A percentile compares a stretch with the other conserved stretches of the same genome.
Conservation (phyloP, 768 basidiomycete genomes). For the Suillus sp. region DNA sequence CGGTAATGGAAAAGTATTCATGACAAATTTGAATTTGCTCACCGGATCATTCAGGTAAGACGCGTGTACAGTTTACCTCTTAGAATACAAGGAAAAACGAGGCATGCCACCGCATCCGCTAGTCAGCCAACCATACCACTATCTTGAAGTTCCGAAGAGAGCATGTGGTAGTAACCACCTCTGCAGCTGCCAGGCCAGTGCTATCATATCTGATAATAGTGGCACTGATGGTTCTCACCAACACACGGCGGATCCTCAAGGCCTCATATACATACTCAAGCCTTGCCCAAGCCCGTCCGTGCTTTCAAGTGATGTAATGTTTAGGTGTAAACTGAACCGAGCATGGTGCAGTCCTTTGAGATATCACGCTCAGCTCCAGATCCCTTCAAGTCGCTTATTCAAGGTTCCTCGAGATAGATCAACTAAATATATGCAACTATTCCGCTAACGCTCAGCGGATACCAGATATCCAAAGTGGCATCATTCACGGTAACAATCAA, state of each 20-base stretch:
- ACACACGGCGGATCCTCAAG: slow-evolving; percentile 19
- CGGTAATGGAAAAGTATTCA: too few species aligned
- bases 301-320: neutral
- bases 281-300: slow-evolving; percentile 35
- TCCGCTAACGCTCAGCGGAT: neutral
- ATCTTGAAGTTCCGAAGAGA: too few species aligned
- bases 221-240: slow-evolving; percentile 17
- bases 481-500: neutral
- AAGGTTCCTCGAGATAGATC: slow-evolving; percentile 28
- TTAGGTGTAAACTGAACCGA: neutral
- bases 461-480: neutral
- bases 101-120: too few species aligned
- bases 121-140: too few species aligned
- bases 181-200: too few species aligned
- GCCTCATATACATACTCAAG: slow-evolving; percentile 32
- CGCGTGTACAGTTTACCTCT: too few species aligned
- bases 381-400: slow-evolving; percentile 18
- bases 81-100: too few species aligned
- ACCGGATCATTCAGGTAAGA: too few species aligned
- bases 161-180: too few species aligned
- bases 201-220: too few species aligned
- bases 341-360: slow-evolving; percentile 26
- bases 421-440: slow-evolving; percentile 14
- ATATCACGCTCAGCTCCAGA: slow-evolving; percentile 27
- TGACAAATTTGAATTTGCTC: too few species aligned